Conservation (phyloP, 2,329 filamentous ascomycete genomes). For the Lasiodiplodia gonubiensis region DNA sequence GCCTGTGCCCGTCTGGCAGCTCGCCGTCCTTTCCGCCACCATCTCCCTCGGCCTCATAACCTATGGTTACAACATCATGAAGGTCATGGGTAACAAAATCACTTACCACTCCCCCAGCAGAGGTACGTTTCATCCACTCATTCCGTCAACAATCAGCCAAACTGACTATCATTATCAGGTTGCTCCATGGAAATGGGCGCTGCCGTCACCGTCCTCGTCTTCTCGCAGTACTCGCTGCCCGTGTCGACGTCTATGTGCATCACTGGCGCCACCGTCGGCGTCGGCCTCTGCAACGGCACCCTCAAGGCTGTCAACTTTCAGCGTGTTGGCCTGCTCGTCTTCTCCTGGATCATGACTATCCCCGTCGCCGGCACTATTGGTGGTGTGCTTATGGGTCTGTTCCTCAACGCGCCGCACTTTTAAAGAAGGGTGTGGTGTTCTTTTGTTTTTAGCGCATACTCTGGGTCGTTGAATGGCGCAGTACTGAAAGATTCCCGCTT, state of each 20-base stretch:
- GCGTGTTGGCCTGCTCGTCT: constrained; percentile 69
- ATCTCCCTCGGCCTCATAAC: constrained; percentile 72
- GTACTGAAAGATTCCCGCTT: not conserved
- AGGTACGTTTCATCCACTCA: constrained; percentile 36
- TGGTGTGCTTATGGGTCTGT: constrained; percentile 52
- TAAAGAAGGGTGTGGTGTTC: not conserved
- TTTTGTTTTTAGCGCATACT: not conserved
- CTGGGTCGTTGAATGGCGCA: not conserved
- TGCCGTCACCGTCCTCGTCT: constrained; percentile 75
- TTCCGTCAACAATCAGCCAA: constrained; percentile 22
- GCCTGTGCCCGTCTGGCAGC: constrained; percentile 74
- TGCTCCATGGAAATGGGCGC: constrained; percentile 82
- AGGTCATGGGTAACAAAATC: constrained; percentile 83
- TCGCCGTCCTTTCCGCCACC: constrained; percentile 68
- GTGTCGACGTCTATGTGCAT: constrained; percentile 75
- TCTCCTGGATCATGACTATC: constrained; percentile 72
- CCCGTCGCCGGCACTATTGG: constrained; percentile 65
- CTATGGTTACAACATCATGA: constrained; percentile 86
- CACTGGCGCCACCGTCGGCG: constrained; percentile 77
- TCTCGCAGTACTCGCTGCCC: constrained; percentile 75
- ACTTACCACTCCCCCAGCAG: constrained; percentile 69
- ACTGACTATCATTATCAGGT: constrained; percentile 34
- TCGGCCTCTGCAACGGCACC: constrained; percentile 77
- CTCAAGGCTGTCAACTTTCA: constrained; percentile 75
- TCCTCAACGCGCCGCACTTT: constrained; percentile 67